Evolutionary conservation across 2,329 filamentous ascomycete genomes (phyloP).

Genomic region (Ophiostoma fasciatum): DNA sequence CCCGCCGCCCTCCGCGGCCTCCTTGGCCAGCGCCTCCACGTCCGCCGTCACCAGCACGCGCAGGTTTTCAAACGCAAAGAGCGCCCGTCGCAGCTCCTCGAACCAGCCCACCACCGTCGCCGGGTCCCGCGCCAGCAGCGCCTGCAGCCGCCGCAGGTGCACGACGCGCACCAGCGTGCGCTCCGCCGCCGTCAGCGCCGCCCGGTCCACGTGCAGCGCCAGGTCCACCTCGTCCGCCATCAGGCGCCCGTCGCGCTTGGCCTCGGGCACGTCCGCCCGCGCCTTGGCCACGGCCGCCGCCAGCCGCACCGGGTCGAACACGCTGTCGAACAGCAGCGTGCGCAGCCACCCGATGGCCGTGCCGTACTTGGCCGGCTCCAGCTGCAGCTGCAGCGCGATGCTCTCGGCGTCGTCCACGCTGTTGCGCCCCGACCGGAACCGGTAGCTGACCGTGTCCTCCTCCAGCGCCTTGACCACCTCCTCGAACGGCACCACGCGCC

Average conservation of each 20-base stretch:
- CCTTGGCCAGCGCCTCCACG: slow-evolving; percentile 55
- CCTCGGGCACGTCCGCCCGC: slow-evolving; percentile 79
- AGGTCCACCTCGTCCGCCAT: slow-evolving; percentile 54
- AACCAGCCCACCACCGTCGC: slow-evolving; percentile 63
- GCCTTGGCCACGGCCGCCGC: slow-evolving; percentile 61
- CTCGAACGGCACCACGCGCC: slow-evolving; percentile 70
- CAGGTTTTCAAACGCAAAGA: slow-evolving; percentile 77
- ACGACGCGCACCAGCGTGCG: slow-evolving; percentile 74
- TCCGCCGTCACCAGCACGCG: slow-evolving; percentile 75
- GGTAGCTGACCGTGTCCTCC: slow-evolving; percentile 76
- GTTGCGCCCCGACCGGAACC: slow-evolving; percentile 51
- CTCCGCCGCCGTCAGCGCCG: slow-evolving; percentile 62
- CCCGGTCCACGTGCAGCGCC: slow-evolving; percentile 65
- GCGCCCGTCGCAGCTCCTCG: slow-evolving; percentile 55
- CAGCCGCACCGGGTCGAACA: slow-evolving; percentile 62
- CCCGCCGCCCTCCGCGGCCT: slow-evolving; percentile 19
- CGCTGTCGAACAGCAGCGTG: slow-evolving; percentile 72
- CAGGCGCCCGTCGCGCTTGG: slow-evolving; percentile 68
- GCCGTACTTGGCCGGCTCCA: slow-evolving; percentile 77
- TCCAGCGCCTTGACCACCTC: slow-evolving; percentile 85
- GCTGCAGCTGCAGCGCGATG: slow-evolving; percentile 65
- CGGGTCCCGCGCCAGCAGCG: slow-evolving; percentile 63
- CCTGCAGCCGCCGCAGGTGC: slow-evolving; percentile 75
- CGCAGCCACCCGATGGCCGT: slow-evolving; percentile 72
- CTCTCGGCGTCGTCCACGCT: slow-evolving; percentile 67